phyloP scores from a whole-genome alignment of 148 eudicot genomes.

The Camellia sinensis region DNA sequence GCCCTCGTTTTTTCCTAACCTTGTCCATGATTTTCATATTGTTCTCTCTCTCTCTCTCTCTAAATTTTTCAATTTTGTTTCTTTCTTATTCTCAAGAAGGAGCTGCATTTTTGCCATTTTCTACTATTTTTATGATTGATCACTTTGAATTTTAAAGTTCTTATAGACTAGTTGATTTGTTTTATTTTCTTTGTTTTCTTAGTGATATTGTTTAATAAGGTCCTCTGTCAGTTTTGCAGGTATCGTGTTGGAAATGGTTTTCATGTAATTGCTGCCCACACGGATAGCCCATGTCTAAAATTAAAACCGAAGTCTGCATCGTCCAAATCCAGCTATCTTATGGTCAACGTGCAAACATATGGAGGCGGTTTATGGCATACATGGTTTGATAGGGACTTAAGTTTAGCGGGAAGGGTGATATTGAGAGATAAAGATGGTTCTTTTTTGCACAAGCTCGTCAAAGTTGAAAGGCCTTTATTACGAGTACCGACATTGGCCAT shows the following conservation, averaged over 20 bases:
- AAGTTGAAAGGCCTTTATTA: slow-evolving; percentile 69
- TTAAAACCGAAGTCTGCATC: slow-evolving; percentile 91
- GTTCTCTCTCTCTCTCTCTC: not conserved
- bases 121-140: not conserved
- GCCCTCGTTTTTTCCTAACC: not conserved
- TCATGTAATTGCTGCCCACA: slow-evolving; percentile 93
- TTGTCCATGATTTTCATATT: not conserved
- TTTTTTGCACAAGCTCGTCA: slow-evolving; percentile 77
- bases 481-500: slow-evolving; percentile 92
- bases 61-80: not conserved
- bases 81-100: not conserved
- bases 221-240: slow-evolving; percentile 55
- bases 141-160: not conserved
- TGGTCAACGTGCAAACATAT: slow-evolving; percentile 95
- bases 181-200: not conserved
- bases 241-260: slow-evolving; percentile 76
- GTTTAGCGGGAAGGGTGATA: slow-evolving; percentile 92
- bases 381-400: slow-evolving; percentile 95
- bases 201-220: slow-evolving; percentile 13
- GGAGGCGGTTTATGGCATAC: slow-evolving; percentile 99
- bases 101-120: not conserved
- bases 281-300: slow-evolving; percentile 95
- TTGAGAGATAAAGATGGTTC: slow-evolving; percentile 72
- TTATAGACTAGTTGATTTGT: not conserved
- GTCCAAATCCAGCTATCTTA: slow-evolving; percentile 78